Percentiles rank a stretch among this genome's conserved stretches.
Evolutionary conservation across 2,329 filamentous ascomycete genomes (phyloP).

Genomic region (Bertia moriformis): DNA sequence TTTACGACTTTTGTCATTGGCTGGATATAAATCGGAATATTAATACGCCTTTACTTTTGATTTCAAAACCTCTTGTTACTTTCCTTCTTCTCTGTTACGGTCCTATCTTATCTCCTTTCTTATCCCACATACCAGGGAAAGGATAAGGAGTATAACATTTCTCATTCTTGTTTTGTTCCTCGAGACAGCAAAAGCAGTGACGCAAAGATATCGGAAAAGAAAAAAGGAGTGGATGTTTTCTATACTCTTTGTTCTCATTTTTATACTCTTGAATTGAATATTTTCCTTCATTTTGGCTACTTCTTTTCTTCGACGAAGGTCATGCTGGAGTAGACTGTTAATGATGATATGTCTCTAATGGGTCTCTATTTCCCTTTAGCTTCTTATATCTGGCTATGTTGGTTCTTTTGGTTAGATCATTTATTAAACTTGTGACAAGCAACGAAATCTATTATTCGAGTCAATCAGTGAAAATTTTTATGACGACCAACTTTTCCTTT

Average conservation of each 20-base stretch:
- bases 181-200: background rate
- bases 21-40: slow-evolving; percentile 1
- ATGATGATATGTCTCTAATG: background rate
- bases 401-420: background rate
- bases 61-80: background rate
- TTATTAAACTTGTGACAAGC: too few relatives aligned
- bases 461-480: too few relatives aligned
- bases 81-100: background rate
- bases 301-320: background rate
- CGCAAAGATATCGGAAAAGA: background rate
- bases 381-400: background rate
- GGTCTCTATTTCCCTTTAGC: too few relatives aligned
- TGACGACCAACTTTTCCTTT: too few relatives aligned
- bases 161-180: background rate
- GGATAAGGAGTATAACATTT: background rate
- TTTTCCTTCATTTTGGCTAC: background rate
- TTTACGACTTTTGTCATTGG: background rate
- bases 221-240: background rate
- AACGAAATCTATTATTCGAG: too few relatives aligned
- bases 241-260: background rate
- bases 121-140: too few relatives aligned
- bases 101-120: background rate
- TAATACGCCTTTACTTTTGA: background rate
- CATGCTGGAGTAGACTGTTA: background rate
- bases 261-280: background rate